Evolutionary conservation across 2,329 filamentous ascomycete genomes (phyloP).

Genomic region (Phyllachora maydis): DNA sequence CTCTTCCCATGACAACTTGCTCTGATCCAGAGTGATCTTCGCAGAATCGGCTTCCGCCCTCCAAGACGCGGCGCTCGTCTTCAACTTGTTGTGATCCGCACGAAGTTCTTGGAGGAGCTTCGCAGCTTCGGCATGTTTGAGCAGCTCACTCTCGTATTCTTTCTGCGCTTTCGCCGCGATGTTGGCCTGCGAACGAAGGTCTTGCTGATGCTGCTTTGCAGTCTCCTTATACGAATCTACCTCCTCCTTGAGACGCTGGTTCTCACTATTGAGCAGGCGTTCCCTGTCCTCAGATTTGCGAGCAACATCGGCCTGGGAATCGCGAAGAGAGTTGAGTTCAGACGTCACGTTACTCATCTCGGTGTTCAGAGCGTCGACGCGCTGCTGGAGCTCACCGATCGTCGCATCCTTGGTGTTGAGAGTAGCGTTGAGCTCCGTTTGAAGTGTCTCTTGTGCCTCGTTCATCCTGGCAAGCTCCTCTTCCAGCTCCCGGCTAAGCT

Average conservation of each 20-base stretch:
- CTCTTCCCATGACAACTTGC: constrained; percentile 74
- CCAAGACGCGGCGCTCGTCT: constrained; percentile 54
- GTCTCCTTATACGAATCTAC: constrained; percentile 62
- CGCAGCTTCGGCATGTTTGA: constrained; percentile 92
- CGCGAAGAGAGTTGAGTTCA: constrained; percentile 62
- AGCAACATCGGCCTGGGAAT: constrained; percentile 56
- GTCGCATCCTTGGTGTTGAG: constrained; percentile 59
- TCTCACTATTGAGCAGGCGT: constrained; percentile 54
- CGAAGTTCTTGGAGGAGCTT: constrained; percentile 64
- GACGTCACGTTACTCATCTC: constrained; percentile 68
- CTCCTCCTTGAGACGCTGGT: constrained; percentile 65
- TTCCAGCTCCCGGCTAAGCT: constrained; percentile 70
- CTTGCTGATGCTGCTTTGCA: constrained; percentile 70
- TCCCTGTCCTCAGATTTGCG: constrained; percentile 67
- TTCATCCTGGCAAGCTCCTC: constrained; percentile 67
- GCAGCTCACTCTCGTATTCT: constrained; percentile 83
- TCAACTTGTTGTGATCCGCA: constrained; percentile 61
- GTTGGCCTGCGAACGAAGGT: constrained; percentile 79
- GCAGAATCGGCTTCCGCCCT: constrained; percentile 73
- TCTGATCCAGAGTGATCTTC: constrained; percentile 57
- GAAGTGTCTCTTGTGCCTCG: constrained; percentile 67
- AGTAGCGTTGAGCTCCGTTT: constrained; percentile 62
- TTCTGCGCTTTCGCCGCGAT: constrained; percentile 87
- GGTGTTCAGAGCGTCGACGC: constrained; percentile 61
- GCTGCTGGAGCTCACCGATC: constrained; percentile 64